These are phyloP conservation scores for Fremontodendron californicum DNA, from an alignment of 345 rosid species.

Conservation along the genomic window DNA sequence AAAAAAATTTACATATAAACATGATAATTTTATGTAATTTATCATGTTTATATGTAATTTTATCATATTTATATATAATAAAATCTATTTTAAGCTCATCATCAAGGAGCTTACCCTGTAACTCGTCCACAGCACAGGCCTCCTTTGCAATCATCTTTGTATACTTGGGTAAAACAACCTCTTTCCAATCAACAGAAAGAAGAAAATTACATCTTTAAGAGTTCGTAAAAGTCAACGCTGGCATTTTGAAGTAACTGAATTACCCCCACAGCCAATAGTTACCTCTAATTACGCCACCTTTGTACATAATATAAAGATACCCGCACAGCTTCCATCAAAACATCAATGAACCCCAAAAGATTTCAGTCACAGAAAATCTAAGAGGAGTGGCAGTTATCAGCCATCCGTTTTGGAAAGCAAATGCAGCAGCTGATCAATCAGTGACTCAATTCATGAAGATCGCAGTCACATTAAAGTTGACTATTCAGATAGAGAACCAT, in stretches of 20 bases:
- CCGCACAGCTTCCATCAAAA: background rate
- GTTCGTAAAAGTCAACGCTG: background rate
- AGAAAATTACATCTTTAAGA: background rate
- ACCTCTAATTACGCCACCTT: background rate
- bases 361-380: background rate
- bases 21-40: too few relatives aligned
- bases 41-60: too few relatives aligned
- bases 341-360: background rate
- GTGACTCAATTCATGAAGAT: background rate
- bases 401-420: background rate
- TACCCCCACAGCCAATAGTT: background rate
- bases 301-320: background rate
- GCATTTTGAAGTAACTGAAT: background rate
- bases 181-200: background rate
- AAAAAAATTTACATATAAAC: too few relatives aligned
- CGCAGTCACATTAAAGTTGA: background rate
- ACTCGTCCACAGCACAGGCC: too few relatives aligned
- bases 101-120: too few relatives aligned
- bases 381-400: background rate
- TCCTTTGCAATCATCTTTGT: background rate
- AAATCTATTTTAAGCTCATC: background rate
- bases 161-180: background rate
- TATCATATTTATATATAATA: too few relatives aligned
- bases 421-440: background rate
- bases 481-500: background rate